Conservation (phyloP, 768 basidiomycete genomes). For the Suillus variegatus region DNA sequence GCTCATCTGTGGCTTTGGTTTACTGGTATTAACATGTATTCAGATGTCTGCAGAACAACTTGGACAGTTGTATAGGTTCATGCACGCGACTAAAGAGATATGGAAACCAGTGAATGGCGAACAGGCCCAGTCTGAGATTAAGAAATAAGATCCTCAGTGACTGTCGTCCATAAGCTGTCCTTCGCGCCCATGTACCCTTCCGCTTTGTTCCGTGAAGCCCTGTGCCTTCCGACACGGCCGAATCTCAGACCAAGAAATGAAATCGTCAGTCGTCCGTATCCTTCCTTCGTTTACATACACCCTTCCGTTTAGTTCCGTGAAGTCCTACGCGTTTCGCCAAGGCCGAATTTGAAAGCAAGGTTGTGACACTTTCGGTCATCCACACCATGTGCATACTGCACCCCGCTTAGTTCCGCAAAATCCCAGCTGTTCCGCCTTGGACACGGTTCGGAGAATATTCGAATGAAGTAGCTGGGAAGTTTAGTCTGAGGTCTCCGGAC, state of each 20-base stretch:
- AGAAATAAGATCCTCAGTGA: not conserved
- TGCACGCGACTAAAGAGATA: constrained; percentile 86
- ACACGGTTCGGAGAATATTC: not conserved
- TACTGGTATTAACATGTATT: constrained; percentile 1
- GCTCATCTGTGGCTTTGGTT: not conserved
- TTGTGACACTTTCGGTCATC: not conserved
- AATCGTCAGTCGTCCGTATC: not conserved
- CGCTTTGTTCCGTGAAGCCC: not conserved
- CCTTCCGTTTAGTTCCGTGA: not conserved
- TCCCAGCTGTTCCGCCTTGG: not conserved
- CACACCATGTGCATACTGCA: not conserved
- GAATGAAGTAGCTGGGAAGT: not conserved
- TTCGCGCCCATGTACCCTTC: not conserved
- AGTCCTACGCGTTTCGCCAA: not conserved
- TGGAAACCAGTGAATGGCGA: constrained; percentile 63
- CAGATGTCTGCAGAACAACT: constrained; percentile 92
- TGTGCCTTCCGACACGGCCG: not conserved
- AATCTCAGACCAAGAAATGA: not conserved
- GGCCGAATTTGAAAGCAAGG: not conserved
- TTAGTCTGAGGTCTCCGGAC: not conserved
- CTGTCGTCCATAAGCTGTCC: not conserved
- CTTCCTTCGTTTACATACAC: not conserved
- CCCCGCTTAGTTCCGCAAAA: not conserved
- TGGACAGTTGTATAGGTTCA: constrained; percentile 91
- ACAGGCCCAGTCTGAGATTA: not conserved